Conservation (phyloP, 1,284 basidiomycete genomes). For the Cystobasidium slooffiae region DNA sequence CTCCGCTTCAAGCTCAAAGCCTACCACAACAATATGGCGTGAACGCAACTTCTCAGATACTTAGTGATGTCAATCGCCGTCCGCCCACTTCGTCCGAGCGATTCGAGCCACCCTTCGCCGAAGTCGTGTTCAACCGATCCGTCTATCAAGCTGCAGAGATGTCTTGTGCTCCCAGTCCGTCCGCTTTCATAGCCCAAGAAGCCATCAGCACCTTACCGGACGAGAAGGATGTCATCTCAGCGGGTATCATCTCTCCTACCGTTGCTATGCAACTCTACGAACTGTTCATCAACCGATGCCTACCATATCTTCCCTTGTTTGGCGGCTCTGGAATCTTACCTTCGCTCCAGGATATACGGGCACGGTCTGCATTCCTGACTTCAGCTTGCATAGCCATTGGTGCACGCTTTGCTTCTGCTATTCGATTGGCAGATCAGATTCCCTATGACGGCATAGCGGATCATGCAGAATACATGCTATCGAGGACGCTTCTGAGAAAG, state of each 20-base stretch:
- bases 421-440: background rate
- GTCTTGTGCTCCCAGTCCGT: conserved; percentile 9
- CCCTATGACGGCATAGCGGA: conserved; percentile 3
- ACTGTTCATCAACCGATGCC: background rate
- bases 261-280: background rate
- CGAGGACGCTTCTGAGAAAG: conserved; percentile 7
- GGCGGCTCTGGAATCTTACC: background rate
- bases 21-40: background rate
- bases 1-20: background rate
- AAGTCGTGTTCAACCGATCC: conserved; percentile 22
- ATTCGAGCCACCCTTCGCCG: conserved; percentile 14
- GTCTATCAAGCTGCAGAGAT: conserved; percentile 24
- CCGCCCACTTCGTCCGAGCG: conserved; percentile 1
- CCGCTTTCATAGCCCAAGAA: background rate
- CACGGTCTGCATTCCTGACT: conserved; percentile 1
- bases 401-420: conserved; percentile 9
- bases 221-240: conserved; percentile 9
- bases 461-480: conserved; percentile 13
- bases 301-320: conserved; percentile 6
- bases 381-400: conserved; percentile 18
- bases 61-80: background rate
- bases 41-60: background rate
- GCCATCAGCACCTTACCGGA: background rate
- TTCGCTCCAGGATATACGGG: background rate
- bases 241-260: background rate